Percentiles rank a stretch among this genome's conserved stretches.
These are phyloP conservation scores for Tuber aestivum DNA, from an alignment of 495 filamentous ascomycete species.

Conservation along the genomic window DNA sequence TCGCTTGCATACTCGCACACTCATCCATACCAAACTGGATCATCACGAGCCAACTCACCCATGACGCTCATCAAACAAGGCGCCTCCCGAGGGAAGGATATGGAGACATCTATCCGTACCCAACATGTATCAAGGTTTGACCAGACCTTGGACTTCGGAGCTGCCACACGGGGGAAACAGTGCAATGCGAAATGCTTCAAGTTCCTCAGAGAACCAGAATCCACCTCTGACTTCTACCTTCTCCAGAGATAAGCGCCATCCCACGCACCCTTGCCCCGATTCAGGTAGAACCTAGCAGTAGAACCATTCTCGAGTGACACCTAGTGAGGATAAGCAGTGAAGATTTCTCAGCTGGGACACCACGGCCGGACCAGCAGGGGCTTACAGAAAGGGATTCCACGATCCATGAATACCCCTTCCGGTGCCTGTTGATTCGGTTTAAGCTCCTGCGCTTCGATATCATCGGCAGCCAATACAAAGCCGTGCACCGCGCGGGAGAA, in stretches of 20 bases:
- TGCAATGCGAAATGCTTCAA: background rate
- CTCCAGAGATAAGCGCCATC: background rate
- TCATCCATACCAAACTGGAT: background rate
- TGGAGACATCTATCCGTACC: background rate
- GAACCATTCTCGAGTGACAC: background rate
- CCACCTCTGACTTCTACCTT: background rate
- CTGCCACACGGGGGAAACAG: background rate
- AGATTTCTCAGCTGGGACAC: background rate
- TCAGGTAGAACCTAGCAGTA: background rate
- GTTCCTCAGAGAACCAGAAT: background rate
- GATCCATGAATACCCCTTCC: background rate
- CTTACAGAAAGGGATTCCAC: background rate
- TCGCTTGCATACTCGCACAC: background rate
- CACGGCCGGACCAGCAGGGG: background rate
- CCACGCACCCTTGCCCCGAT: background rate
- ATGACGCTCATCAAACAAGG: background rate
- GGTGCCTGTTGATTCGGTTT: background rate
- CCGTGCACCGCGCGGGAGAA: too few species aligned
- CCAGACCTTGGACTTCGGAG: background rate
- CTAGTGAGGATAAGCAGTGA: background rate
- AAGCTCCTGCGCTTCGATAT: background rate
- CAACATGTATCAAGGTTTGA: background rate
- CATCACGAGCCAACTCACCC: background rate
- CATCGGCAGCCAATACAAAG: background rate
- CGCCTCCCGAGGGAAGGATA: background rate